Evolutionary conservation across 768 basidiomycete species (phyloP), one percentile per base, ranked within the genome.

Genomic region (Cystobasidium ongulense): DNA sequence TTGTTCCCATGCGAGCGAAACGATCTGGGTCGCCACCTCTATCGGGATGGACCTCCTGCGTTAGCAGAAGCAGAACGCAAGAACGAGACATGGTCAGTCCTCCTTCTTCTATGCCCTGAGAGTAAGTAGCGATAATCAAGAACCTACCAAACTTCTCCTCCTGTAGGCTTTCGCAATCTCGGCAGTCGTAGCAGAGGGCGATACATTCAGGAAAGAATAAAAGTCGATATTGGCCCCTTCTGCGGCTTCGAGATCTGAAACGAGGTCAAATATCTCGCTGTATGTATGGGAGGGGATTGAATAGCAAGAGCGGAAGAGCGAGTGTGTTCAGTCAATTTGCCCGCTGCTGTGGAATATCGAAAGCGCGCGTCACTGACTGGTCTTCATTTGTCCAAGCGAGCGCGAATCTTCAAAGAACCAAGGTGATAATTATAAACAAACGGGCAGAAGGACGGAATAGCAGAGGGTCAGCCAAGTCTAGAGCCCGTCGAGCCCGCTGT

Each of bases 151-250:
- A 85, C 90, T 78, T 82, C 91, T 88, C 82, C 88, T 96, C 77
- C 93, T 84, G 83, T 96, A 98, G 2, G 94, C 92, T 80, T 89
- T 91, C 63, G 86, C 86, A 77, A 98, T 91, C 75, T 95, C 91
- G 31, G 85, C 75, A 4, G 87, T 86, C 18, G 87, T 83, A 0
- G 93, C 94, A 0, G 88, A 87, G 2, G 87, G 81, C 1, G 90
- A 83, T 0, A 96, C 86, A 73, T 90, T 89, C 53, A 99, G 83
- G 88, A 90, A 95, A 13, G 91, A 91, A 83, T 99, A 99, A 83
- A 98, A 99, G 0, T 88, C 90, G n/a, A 89, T 91, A 36, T 89
- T 91, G 80, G 90, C 93, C 75, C 89, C 88, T 88, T 79, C 77
- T 25, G 78, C 77, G 8, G 39, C 21, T 73, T 80, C 77, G 43